A percentile compares a stretch with the other conserved stretches of the same genome.
Conservation (phyloP, 345 rosid genomes). For the Triadica sebifera region DNA sequence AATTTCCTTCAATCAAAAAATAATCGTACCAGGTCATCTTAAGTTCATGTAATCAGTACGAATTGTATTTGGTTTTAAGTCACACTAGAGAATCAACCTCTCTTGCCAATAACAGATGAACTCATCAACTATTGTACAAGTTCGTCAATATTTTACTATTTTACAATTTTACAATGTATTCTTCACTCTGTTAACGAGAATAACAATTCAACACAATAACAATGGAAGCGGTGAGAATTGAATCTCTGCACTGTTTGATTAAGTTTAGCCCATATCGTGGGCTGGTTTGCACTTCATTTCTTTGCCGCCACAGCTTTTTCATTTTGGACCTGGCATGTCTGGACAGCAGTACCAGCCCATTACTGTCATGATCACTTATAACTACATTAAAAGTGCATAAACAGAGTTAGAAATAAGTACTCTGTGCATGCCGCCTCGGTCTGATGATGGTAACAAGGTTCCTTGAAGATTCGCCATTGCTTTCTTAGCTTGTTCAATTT, state of each 20-base stretch:
- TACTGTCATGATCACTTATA: neutral
- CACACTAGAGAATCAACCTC: neutral
- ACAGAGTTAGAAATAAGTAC: constrained; percentile 32
- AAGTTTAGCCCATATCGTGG: neutral
- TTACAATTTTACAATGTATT: neutral
- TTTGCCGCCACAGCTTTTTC: constrained; percentile 48
- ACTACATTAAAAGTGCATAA: neutral
- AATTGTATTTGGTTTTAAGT: neutral
- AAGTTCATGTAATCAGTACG: too few relatives aligned
- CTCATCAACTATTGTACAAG: neutral
- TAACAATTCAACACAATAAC: neutral
- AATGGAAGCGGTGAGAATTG: neutral
- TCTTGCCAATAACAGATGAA: too few relatives aligned
- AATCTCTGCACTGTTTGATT: neutral
- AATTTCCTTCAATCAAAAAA: too few relatives aligned
- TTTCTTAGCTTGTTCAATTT: constrained; percentile 58
- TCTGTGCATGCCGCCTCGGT: constrained; percentile 94
- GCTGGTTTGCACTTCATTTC: constrained; percentile 1
- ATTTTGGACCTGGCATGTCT: constrained; percentile 82
- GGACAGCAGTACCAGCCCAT: neutral
- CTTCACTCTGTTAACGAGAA: neutral
- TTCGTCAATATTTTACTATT: neutral
- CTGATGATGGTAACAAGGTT: constrained; percentile 62
- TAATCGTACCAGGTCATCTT: too few relatives aligned
- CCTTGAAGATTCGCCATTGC: constrained; percentile 70